These are phyloP conservation scores for Leccinum longicurvipes DNA, from an alignment of 768 basidiomycete species.

Conservation along the genomic window DNA sequence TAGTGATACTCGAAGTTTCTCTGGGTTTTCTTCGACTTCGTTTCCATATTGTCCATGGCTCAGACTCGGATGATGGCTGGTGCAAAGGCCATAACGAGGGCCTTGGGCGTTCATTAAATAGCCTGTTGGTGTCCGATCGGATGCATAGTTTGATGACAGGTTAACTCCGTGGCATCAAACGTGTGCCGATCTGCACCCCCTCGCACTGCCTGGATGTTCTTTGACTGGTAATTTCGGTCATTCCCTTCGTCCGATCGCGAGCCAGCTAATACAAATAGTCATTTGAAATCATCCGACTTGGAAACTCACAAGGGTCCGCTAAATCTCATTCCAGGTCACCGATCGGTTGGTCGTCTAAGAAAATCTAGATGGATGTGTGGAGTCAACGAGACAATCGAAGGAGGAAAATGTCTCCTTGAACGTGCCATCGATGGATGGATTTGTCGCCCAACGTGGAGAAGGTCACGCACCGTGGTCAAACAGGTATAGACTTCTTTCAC, in stretches of 20 bases:
- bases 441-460: not conserved
- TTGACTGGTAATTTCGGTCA: not conserved
- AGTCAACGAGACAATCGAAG: not conserved
- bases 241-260: slow-evolving; percentile 4
- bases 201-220: slow-evolving; percentile 12
- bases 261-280: not conserved
- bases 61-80: not conserved
- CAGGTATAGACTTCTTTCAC: not conserved
- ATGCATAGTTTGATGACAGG: slow-evolving; percentile 7
- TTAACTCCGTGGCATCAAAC: slow-evolving; percentile 10
- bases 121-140: slow-evolving; percentile 10
- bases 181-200: slow-evolving; percentile 16
- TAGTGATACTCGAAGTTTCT: slow-evolving; percentile 38
- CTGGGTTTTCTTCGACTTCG: slow-evolving; percentile 34
- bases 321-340: not conserved
- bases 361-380: not conserved
- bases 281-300: slow-evolving; percentile 3
- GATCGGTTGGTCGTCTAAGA: not conserved
- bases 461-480: not conserved
- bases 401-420: not conserved
- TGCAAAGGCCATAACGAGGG: not conserved
- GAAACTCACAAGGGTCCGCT: not conserved
- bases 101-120: slow-evolving; percentile 6
- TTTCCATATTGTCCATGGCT: slow-evolving; percentile 25
- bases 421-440: not conserved